Evolutionary conservation across 192 early-diverging fungal species (phyloP).

Genomic region (Rhizophagus prolifer): DNA sequence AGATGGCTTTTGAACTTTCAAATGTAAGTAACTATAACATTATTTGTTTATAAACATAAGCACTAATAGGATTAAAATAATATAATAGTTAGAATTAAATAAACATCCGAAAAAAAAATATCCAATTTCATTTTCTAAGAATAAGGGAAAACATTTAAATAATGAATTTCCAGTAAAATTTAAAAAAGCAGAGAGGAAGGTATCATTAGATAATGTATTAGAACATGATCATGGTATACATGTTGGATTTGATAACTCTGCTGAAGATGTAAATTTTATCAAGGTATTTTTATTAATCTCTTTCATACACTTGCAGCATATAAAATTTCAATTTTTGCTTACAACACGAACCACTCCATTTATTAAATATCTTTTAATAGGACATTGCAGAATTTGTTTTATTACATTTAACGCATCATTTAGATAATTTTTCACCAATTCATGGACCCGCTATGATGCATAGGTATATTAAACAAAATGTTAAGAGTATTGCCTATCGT

Average conservation of each 20-base stretch:
- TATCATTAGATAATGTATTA: neutral
- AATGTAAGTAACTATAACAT: slow-evolving; percentile 16
- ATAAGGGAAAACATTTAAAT: neutral
- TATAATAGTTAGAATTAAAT: neutral
- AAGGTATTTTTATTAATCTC: neutral
- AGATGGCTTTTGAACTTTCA: slow-evolving; percentile 47
- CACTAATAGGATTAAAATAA: neutral
- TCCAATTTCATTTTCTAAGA: neutral
- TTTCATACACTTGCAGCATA: too few relatives aligned
- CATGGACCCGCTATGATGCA: slow-evolving; percentile 60
- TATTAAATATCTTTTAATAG: slow-evolving; percentile 31
- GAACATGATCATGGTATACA: slow-evolving; percentile 16
- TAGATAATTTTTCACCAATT: slow-evolving; percentile 67
- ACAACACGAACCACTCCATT: too few relatives aligned
- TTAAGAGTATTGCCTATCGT: neutral
- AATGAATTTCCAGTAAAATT: slow-evolving; percentile 1
- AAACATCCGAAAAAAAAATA: slow-evolving; percentile 5
- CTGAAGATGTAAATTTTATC: slow-evolving; percentile 20
- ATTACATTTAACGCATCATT: slow-evolving; percentile 65
- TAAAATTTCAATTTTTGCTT: too few relatives aligned
- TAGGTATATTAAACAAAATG: slow-evolving; percentile 37
- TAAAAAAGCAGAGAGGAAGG: slow-evolving; percentile 25
- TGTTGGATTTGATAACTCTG: slow-evolving; percentile 16
- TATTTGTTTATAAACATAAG: neutral
- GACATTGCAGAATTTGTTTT: slow-evolving; percentile 68